Percentiles rank a stretch among this genome's conserved stretches.
Conservation (phyloP, 768 basidiomycete species). For the Coprinopsis cinerea region DNA sequence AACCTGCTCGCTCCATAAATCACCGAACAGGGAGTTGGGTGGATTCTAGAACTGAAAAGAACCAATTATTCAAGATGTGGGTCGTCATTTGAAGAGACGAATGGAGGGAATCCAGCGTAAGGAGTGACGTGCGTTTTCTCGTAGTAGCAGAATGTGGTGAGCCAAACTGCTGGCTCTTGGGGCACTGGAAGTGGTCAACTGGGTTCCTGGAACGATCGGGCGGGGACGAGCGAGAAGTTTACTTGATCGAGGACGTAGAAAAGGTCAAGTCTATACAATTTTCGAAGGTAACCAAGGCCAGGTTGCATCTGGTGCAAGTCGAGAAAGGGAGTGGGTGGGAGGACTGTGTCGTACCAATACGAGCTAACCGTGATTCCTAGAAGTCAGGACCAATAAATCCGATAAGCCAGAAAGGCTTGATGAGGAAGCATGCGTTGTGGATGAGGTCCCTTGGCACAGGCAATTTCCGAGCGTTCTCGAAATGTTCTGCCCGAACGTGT, state of each 20-base stretch:
- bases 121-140: not conserved
- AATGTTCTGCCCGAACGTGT: constrained; percentile 4
- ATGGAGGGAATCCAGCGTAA: not conserved
- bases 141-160: not conserved
- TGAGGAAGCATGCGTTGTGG: constrained; percentile 1
- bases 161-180: not conserved
- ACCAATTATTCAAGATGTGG: not conserved
- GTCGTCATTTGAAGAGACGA: not conserved
- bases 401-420: not conserved
- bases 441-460: constrained; percentile 1
- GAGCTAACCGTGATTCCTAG: not conserved
- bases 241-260: no score
- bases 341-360: not conserved
- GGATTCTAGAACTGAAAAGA: not conserved
- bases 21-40: not conserved
- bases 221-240: no score
- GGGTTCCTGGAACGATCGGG: no score
- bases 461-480: constrained; percentile 6
- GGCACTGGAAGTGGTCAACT: no score
- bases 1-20: not conserved
- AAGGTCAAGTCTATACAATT: no score
- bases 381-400: not conserved
- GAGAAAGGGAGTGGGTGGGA: not conserved
- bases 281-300: no score
- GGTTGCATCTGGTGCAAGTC: no score